These are phyloP conservation scores for Mimosa bimucronata DNA, from an alignment of 306 rosid genomes.

Conservation along the genomic window DNA sequence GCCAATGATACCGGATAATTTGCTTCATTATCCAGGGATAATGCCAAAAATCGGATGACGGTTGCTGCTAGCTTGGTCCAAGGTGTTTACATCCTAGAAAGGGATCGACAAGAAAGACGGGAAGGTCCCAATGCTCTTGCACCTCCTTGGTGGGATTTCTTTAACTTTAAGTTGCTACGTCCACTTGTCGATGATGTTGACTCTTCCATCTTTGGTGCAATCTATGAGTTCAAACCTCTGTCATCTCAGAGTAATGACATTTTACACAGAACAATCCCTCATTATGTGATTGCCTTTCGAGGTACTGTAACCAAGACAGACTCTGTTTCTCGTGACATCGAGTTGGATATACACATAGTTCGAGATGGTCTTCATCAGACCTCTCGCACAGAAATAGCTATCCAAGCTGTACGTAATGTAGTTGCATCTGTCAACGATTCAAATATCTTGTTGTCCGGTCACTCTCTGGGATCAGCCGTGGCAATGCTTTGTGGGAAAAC, in stretches of 20 bases:
- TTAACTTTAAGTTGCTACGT: conserved; percentile 74
- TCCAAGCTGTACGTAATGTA: conserved; percentile 72
- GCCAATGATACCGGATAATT: background rate
- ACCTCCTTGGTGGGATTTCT: conserved; percentile 92
- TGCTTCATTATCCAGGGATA: conserved; percentile 61
- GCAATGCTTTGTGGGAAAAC: conserved; percentile 88
- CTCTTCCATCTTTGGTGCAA: conserved; percentile 79
- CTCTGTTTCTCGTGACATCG: conserved; percentile 75
- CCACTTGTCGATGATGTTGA: conserved; percentile 80
- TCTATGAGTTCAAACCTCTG: conserved; percentile 77
- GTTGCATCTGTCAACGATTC: conserved; percentile 79
- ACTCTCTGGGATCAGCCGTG: conserved; percentile 91
- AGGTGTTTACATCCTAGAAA: conserved; percentile 79
- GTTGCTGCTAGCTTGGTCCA: conserved; percentile 94
- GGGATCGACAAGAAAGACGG: conserved; percentile 79
- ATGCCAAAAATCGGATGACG: conserved; percentile 68
- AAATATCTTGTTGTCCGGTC: conserved; percentile 91
- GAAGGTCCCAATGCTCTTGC: conserved; percentile 73
- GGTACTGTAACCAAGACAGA: conserved; percentile 74
- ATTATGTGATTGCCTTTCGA: conserved; percentile 82
- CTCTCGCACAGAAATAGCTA: conserved; percentile 82
- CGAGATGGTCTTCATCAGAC: conserved; percentile 78
- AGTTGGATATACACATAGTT: conserved; percentile 71
- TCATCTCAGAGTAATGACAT: conserved; percentile 46
- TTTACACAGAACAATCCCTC: conserved; percentile 59